Conservation (phyloP, 305 asterid genomes). For the Fraxinus paxiana region DNA sequence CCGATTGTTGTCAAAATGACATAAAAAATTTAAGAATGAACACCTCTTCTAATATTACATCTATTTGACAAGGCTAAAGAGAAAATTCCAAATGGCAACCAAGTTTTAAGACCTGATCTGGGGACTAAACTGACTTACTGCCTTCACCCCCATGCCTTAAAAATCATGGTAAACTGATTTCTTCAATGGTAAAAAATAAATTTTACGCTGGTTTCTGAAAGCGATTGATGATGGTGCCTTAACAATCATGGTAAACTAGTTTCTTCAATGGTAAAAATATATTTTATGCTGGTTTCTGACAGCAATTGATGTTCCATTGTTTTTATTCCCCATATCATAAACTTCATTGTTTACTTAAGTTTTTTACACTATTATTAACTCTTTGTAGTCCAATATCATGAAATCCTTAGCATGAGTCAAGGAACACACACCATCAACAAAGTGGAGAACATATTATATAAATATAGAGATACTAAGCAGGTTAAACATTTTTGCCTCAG, state of each 20-base stretch:
- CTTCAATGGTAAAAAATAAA: neutral
- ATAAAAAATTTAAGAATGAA: neutral
- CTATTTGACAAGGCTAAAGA: neutral
- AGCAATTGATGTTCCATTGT: neutral
- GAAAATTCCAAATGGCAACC: neutral
- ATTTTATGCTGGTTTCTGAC: neutral
- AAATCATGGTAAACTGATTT: neutral
- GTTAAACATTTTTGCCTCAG: neutral
- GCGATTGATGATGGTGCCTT: neutral
- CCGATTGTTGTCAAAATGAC: neutral
- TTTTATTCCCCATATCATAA: neutral
- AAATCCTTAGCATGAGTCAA: neutral
- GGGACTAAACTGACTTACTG: neutral
- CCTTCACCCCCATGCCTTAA: neutral
- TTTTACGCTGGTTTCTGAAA: neutral
- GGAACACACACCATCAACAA: neutral
- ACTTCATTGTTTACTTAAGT: neutral
- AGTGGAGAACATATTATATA: neutral
- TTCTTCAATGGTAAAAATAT: neutral
- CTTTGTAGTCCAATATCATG: neutral
- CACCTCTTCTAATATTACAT: neutral
- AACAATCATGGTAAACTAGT: neutral
- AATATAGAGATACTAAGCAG: neutral
- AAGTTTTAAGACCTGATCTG: neutral
- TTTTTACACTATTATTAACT: too few species aligned